Evolutionary conservation across 2,329 filamentous ascomycete genomes (phyloP).

Genomic region (Daldinia sp.): DNA sequence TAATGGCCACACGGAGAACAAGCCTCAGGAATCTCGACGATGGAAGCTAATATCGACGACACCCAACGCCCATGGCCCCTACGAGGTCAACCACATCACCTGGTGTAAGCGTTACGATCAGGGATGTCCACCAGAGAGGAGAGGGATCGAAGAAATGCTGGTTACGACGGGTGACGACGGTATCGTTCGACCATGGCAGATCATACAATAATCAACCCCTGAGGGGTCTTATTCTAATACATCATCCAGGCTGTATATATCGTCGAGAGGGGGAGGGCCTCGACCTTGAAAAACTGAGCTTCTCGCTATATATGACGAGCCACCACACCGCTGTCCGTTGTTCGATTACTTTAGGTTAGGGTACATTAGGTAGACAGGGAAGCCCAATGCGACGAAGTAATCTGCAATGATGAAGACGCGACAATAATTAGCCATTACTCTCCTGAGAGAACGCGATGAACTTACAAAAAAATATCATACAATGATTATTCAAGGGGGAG

Average conservation of each 20-base stretch:
- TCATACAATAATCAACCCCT: constrained; percentile 51
- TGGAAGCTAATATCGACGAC: constrained; percentile 81
- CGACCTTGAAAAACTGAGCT: neutral
- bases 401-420: constrained; percentile 11
- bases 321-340: neutral
- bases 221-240: constrained; percentile 2
- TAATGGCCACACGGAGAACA: constrained; percentile 42
- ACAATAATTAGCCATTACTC: constrained; percentile 22
- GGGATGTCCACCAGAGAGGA: constrained; percentile 61
- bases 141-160: constrained; percentile 80
- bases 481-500: constrained; percentile 34
- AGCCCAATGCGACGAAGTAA: constrained; percentile 25
- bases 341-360: constrained; percentile 14
- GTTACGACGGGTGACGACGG: constrained; percentile 95
- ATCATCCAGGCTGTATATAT: constrained; percentile 31
- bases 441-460: constrained; percentile 11
- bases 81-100: constrained; percentile 91
- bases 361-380: constrained; percentile 13
- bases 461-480: constrained; percentile 6
- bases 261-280: neutral
- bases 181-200: constrained; percentile 83
- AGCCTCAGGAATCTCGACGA: constrained; percentile 56
- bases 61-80: constrained; percentile 85
- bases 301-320: constrained; percentile 2
- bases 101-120: constrained; percentile 87